Conservation (phyloP, 768 basidiomycete species). For the Leucogyrophana mollusca region DNA sequence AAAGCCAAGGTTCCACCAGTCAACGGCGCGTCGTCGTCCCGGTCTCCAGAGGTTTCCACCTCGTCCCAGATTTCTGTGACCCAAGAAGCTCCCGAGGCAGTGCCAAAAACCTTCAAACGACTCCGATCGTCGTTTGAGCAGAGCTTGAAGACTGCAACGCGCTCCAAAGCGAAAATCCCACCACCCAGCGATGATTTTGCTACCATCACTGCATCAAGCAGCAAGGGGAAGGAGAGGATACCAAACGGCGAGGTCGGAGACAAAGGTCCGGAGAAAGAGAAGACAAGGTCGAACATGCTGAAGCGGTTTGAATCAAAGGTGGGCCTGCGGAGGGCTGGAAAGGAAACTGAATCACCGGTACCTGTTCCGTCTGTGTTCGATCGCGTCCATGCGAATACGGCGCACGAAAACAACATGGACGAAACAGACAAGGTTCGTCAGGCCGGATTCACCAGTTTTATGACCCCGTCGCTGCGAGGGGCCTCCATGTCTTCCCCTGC, state of each 20-base stretch:
- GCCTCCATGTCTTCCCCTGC: constrained; percentile 78
- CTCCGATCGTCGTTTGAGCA: constrained; percentile 68
- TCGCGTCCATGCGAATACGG: constrained; percentile 22
- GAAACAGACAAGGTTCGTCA: constrained; percentile 39
- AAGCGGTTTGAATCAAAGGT: constrained; percentile 49
- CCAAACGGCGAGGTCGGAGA: constrained; percentile 29
- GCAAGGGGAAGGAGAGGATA: constrained; percentile 39
- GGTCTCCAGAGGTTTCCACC: constrained; percentile 35
- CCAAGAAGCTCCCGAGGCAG: constrained; percentile 36
- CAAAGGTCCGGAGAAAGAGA: constrained; percentile 33
- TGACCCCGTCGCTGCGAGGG: constrained; percentile 63
- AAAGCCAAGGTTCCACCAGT: constrained; percentile 30
- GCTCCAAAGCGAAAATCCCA: constrained; percentile 46
- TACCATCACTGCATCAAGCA: constrained; percentile 35
- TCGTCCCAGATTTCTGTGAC: constrained; percentile 27
- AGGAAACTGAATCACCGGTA: constrained; percentile 36
- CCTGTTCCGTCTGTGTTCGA: constrained; percentile 17
- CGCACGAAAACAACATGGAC: constrained; percentile 29
- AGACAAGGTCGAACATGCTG: constrained; percentile 45
- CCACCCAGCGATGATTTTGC: constrained; percentile 41
- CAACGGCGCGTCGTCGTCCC: constrained; percentile 40
- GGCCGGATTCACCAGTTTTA: constrained; percentile 58
- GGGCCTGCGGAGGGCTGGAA: constrained; percentile 45
- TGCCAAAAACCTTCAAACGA: constrained; percentile 58
- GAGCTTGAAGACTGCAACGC: constrained; percentile 61